Evolutionary conservation across 257 asterid genomes (phyloP).

Genomic region (Petunia axillaris): DNA sequence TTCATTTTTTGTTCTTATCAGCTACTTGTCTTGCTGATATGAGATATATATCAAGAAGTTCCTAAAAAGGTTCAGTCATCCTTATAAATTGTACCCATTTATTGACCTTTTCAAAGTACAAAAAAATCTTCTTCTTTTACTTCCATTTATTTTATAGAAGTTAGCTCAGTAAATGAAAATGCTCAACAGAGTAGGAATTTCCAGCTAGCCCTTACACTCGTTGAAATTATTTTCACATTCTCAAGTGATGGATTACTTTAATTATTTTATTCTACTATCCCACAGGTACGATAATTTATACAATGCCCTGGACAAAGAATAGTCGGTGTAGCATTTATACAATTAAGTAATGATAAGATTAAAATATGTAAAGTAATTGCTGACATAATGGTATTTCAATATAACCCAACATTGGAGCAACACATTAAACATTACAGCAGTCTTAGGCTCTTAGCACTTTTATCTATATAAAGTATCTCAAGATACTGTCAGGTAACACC

Average conservation of each 20-base stretch:
- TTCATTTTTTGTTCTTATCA: not conserved
- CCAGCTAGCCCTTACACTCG: conserved; percentile 10
- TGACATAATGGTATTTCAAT: not conserved
- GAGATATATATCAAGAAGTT: not conserved
- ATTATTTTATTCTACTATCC: not conserved
- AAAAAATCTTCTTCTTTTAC: not conserved
- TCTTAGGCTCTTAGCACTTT: not conserved
- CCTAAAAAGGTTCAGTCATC: not conserved
- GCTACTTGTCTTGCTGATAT: not conserved
- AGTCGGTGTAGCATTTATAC: not conserved
- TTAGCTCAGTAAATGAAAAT: conserved; percentile 2
- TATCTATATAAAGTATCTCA: not conserved
- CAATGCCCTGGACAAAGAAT: not conserved
- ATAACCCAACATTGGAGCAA: not conserved
- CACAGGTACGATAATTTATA: not conserved
- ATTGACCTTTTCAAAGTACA: conserved; percentile 19
- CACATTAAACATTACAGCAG: not conserved
- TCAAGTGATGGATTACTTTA: not conserved
- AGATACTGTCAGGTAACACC: conserved; percentile 4
- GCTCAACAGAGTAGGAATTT: conserved; percentile 5
- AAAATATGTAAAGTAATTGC: not conserved
- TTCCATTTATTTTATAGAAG: not conserved
- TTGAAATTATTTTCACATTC: not conserved
- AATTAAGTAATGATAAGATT: not conserved
- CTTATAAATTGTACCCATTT: conserved; percentile 10